Percentiles rank a stretch among this genome's conserved stretches.
Evolutionary conservation across 345 rosid species (phyloP).

Genomic region (Bruguiera gymnorhiza): DNA sequence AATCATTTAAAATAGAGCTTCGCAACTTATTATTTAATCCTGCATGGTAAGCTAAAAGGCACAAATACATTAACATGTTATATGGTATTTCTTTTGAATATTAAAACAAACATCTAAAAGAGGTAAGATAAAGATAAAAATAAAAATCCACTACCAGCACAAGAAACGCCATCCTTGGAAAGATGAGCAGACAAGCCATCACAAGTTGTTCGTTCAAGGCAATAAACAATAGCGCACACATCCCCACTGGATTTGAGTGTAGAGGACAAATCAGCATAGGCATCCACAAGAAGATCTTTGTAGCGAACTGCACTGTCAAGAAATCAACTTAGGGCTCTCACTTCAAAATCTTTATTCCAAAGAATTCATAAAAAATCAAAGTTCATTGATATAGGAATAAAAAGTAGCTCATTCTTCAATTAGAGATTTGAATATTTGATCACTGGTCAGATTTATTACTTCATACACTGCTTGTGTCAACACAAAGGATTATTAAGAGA

Average conservation of each 20-base stretch:
- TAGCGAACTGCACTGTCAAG: slow-evolving; percentile 65
- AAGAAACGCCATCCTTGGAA: slow-evolving; percentile 65
- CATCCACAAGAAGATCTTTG: slow-evolving; percentile 80
- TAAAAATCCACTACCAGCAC: slow-evolving; percentile 56
- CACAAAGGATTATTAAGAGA: too few species aligned
- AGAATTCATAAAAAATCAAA: too few species aligned
- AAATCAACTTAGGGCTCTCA: slow-evolving; percentile 32
- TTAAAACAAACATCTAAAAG: not conserved
- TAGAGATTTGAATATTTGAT: too few species aligned
- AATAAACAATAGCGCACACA: slow-evolving; percentile 84
- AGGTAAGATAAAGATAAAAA: slow-evolving; percentile 4
- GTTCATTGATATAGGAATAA: too few species aligned
- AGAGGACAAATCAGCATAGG: slow-evolving; percentile 65
- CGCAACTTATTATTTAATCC: slow-evolving; percentile 78
- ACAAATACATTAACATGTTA: too few species aligned
- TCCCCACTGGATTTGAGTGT: slow-evolving; percentile 62
- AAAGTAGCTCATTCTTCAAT: too few species aligned
- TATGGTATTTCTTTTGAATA: too few species aligned
- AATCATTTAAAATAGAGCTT: slow-evolving; percentile 78
- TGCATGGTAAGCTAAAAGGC: slow-evolving; percentile 78
- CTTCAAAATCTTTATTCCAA: not conserved
- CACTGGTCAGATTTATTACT: too few species aligned
- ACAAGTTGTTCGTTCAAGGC: slow-evolving; percentile 93
- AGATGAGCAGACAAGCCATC: slow-evolving; percentile 80
- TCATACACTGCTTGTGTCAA: too few species aligned